Percentiles rank a stretch among this genome's conserved stretches.
These are phyloP conservation scores for Verbascum thapsus DNA, from an alignment of 257 asterid species.

Conservation along the genomic window DNA sequence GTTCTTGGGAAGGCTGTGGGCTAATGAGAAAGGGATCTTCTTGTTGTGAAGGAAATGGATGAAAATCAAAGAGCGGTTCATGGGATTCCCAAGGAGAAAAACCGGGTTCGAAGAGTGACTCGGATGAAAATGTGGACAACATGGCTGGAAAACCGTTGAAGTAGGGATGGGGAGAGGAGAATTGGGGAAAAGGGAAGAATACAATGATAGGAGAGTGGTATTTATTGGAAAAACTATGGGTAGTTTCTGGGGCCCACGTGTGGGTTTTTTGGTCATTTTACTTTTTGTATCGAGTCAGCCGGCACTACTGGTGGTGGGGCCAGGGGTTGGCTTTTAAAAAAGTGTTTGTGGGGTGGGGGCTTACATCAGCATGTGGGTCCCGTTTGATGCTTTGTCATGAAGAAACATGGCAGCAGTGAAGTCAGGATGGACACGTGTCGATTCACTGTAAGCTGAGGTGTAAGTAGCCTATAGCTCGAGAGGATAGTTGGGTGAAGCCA, in stretches of 20 bases:
- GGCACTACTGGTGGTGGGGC: constrained; percentile 56
- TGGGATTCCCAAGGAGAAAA: constrained; percentile 58
- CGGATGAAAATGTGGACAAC: constrained; percentile 63
- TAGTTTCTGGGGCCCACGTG: constrained; percentile 30
- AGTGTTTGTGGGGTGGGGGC: constrained; percentile 20
- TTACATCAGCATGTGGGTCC: constrained; percentile 44
- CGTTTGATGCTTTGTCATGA: constrained; percentile 66
- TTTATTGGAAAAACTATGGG: constrained; percentile 45
- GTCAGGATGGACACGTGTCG: constrained; percentile 36
- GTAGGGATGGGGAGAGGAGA: constrained; percentile 45
- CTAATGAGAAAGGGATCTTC: constrained; percentile 34
- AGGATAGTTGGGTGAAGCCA: constrained; percentile 22
- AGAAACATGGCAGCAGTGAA: constrained; percentile 52
- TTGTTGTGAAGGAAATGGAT: constrained; percentile 21
- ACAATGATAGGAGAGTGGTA: constrained; percentile 48
- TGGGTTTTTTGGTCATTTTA: constrained; percentile 49
- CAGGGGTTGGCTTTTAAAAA: constrained; percentile 34
- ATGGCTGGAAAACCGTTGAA: constrained; percentile 47
- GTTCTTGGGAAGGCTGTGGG: constrained; percentile 37
- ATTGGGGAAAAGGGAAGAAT: constrained; percentile 68
- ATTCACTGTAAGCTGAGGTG: background rate
- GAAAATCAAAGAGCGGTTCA: constrained; percentile 42
- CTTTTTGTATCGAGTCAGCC: constrained; percentile 60
- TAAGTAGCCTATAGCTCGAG: constrained; percentile 30
- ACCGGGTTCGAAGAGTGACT: constrained; percentile 42